Conservation (phyloP, 352 stramenopile species). For the Pythium apleroticum region DNA sequence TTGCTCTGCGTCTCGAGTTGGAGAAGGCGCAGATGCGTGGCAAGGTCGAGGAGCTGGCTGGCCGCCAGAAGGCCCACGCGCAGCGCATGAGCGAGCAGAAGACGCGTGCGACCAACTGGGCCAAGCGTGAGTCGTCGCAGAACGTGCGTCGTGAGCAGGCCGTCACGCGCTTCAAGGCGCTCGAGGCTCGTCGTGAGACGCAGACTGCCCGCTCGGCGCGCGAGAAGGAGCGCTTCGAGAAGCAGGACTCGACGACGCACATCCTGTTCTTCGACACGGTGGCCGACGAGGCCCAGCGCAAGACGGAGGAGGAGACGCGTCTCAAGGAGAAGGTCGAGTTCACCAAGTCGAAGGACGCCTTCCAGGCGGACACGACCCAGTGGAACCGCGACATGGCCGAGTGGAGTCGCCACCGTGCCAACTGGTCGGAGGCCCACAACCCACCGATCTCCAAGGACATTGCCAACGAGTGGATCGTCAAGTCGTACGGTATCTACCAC, state of each 20-base stretch:
- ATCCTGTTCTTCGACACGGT: conserved; percentile 87
- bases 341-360: conserved; percentile 86
- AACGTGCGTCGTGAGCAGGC: conserved; percentile 78
- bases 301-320: conserved; percentile 78
- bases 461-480: conserved; percentile 85
- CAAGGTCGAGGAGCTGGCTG: conserved; percentile 69
- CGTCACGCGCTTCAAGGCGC: conserved; percentile 69
- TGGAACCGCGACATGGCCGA: conserved; percentile 90
- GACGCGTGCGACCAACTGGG: conserved; percentile 58
- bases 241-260: conserved; percentile 72
- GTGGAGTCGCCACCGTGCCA: conserved; percentile 84
- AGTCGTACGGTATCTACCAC: conserved; percentile 85
- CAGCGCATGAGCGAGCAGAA: conserved; percentile 63
- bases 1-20: conserved; percentile 76
- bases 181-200: conserved; percentile 75
- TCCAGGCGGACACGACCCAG: conserved; percentile 85
- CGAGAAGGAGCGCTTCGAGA: conserved; percentile 81
- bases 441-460: conserved; percentile 87
- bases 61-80: conserved; percentile 72
- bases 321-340: conserved; percentile 89
- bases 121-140: conserved; percentile 68
- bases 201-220: conserved; percentile 78
- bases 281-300: conserved; percentile 64
- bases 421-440: conserved; percentile 88
- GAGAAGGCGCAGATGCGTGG: conserved; percentile 83